Conservation (phyloP, 179 eudicot genomes). For the Carnegiea gigantea region DNA sequence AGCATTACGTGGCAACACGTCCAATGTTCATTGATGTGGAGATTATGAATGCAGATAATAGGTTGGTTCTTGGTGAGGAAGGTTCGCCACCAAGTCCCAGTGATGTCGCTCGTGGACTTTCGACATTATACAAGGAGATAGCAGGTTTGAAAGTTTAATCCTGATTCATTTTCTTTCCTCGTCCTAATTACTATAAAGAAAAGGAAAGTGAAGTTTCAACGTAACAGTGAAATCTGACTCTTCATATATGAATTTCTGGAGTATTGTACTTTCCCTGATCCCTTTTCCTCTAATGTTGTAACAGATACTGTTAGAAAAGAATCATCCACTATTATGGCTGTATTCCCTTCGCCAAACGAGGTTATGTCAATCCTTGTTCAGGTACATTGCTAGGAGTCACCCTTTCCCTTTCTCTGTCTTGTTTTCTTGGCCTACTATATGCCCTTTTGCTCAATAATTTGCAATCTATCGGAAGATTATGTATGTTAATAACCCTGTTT, state of each 20-base stretch:
- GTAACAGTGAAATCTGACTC: constrained; percentile 1
- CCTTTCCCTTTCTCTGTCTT: constrained; percentile 5
- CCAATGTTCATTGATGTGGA: constrained; percentile 98
- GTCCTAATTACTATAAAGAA: not conserved
- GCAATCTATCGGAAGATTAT: not conserved
- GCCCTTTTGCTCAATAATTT: not conserved
- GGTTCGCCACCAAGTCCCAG: constrained; percentile 82
- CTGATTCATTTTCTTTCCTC: not conserved
- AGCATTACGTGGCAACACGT: constrained; percentile 97
- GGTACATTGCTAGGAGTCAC: constrained; percentile 42
- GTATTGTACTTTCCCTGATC: not conserved
- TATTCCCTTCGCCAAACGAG: constrained; percentile 96
- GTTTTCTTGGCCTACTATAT: not conserved
- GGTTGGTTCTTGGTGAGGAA: constrained; percentile 89
- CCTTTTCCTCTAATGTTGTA: constrained; percentile 7
- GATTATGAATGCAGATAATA: constrained; percentile 91
- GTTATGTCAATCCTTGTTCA: constrained; percentile 98
- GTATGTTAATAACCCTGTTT: constrained; percentile 5
- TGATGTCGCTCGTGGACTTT: constrained; percentile 91
- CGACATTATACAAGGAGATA: constrained; percentile 91
- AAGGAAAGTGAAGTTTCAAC: not conserved
- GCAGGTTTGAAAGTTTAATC: constrained; percentile 53
- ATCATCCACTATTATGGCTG: constrained; percentile 95
- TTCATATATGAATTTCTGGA: not conserved
- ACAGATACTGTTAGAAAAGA: constrained; percentile 97